Percentiles rank a stretch among this genome's conserved stretches.
Conservation (phyloP, 2,329 filamentous ascomycete genomes). For the Exophiala sideris region DNA sequence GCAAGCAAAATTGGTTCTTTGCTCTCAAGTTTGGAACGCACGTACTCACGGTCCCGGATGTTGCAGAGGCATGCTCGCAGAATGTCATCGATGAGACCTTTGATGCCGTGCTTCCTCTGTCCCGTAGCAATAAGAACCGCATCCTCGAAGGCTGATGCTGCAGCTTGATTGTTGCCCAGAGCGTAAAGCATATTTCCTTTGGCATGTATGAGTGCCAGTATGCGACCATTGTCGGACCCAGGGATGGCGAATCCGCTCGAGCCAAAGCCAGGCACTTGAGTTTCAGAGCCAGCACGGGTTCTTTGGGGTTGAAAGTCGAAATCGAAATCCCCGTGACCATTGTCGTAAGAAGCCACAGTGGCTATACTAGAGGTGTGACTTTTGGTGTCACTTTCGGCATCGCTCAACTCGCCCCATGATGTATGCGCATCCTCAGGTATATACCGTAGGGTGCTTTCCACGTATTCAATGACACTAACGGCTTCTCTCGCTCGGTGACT, state of each 20-base stretch:
- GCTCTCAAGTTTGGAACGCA: slow-evolving; percentile 34
- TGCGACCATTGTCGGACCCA: slow-evolving; percentile 83
- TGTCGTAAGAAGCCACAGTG: slow-evolving; percentile 52
- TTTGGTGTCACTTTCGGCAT: slow-evolving; percentile 56
- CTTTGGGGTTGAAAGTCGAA: slow-evolving; percentile 31
- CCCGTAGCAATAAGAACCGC: slow-evolving; percentile 86
- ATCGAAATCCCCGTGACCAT: slow-evolving; percentile 57
- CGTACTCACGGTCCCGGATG: slow-evolving; percentile 23
- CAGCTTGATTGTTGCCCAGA: slow-evolving; percentile 73
- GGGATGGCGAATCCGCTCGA: slow-evolving; percentile 82
- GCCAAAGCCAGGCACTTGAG: slow-evolving; percentile 56
- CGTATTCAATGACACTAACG: slow-evolving; percentile 78
- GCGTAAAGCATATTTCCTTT: slow-evolving; percentile 99
- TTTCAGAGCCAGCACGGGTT: slow-evolving; percentile 2
- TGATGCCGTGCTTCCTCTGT: slow-evolving; percentile 65
- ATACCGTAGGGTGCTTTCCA: slow-evolving; percentile 69
- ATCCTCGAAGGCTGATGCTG: slow-evolving; percentile 89
- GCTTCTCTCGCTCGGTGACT: slow-evolving; percentile 80
- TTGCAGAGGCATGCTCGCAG: slow-evolving; percentile 54
- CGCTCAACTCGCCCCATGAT: slow-evolving; percentile 54
- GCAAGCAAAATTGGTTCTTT: slow-evolving; percentile 70
- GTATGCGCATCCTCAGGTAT: slow-evolving; percentile 47
- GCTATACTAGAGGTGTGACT: slow-evolving; percentile 54
- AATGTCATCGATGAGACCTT: slow-evolving; percentile 74
- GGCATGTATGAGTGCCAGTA: slow-evolving; percentile 89